phyloP scores from a whole-genome alignment of 1,284 basidiomycete species.

The Exobasidium cylindrosporum region DNA sequence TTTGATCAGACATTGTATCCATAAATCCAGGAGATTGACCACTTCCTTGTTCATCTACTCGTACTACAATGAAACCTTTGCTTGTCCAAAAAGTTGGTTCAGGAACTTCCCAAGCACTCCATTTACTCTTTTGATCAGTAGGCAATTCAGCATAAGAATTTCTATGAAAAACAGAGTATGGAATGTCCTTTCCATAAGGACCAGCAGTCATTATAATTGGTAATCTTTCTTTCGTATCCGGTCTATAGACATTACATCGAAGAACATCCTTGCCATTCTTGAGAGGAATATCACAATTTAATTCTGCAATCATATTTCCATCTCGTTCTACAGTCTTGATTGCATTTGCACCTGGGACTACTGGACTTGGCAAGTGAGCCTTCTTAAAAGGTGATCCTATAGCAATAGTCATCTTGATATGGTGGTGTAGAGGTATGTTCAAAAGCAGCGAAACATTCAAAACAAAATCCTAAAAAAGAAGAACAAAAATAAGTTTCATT shows the following conservation, averaged over 20 bases:
- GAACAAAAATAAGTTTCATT: no score
- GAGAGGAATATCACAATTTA: constrained; percentile 52
- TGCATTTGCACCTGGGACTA: constrained; percentile 19
- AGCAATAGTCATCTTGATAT: not conserved
- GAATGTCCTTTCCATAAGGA: constrained; percentile 54
- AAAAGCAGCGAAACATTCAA: no score
- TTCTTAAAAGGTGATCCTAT: not conserved
- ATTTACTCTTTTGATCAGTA: constrained; percentile 45
- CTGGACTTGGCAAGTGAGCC: constrained; percentile 18
- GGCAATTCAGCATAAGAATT: constrained; percentile 46
- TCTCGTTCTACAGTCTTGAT: constrained; percentile 17
- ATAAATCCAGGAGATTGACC: constrained; percentile 49
- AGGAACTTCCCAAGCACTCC: constrained; percentile 54
- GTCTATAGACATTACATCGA: constrained; percentile 50
- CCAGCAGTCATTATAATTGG: constrained; percentile 51
- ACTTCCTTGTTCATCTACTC: constrained; percentile 53
- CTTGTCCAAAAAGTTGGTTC: constrained; percentile 52
- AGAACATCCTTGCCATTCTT: constrained; percentile 40
- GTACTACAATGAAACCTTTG: constrained; percentile 53
- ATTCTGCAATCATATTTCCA: constrained; percentile 27
- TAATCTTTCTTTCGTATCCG: constrained; percentile 26
- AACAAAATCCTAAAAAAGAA: no score
- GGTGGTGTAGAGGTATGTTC: no score
- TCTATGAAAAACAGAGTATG: constrained; percentile 44
- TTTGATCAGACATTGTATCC: constrained; percentile 51